Evolutionary conservation across 2,329 filamentous ascomycete species (phyloP).

Genomic region (Verruconis gallopava): DNA sequence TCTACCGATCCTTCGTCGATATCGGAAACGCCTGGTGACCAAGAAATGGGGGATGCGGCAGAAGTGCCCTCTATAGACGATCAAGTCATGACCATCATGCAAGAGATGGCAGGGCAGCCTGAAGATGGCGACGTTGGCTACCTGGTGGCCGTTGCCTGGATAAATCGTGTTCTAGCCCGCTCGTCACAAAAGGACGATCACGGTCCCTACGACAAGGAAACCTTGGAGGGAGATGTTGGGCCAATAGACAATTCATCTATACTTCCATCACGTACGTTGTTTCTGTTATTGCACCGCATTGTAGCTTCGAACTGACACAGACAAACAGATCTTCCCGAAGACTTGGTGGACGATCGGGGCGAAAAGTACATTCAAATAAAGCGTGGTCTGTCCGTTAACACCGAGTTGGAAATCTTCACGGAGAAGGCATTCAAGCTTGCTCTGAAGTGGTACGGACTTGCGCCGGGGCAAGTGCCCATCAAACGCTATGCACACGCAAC

Average conservation of each 20-base stretch:
- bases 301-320: no score
- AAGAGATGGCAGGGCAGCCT: conserved; percentile 40
- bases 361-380: conserved; percentile 57
- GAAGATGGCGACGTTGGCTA: conserved; percentile 63
- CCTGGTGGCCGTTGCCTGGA: conserved; percentile 68
- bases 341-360: conserved; percentile 26
- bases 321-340: conserved; percentile 2
- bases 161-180: conserved; percentile 57
- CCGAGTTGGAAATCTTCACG: conserved; percentile 67
- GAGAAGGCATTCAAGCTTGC: conserved; percentile 71
- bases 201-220: conserved; percentile 45
- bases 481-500: conserved; percentile 68
- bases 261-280: conserved; percentile 29
- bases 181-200: conserved; percentile 44
- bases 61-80: conserved; percentile 42
- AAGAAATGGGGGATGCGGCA: conserved; percentile 2
- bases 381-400: conserved; percentile 47
- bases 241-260: conserved; percentile 82
- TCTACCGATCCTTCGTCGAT: not conserved
- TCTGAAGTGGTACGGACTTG: conserved; percentile 68
- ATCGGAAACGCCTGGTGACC: not conserved
- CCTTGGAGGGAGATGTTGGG: conserved; percentile 52
- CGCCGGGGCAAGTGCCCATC: conserved; percentile 56
- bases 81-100: conserved; percentile 62
- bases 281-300: no score